Evolutionary conservation across 768 basidiomycete genomes (phyloP).

Genomic region (Chalciporus pseudorubinellus): DNA sequence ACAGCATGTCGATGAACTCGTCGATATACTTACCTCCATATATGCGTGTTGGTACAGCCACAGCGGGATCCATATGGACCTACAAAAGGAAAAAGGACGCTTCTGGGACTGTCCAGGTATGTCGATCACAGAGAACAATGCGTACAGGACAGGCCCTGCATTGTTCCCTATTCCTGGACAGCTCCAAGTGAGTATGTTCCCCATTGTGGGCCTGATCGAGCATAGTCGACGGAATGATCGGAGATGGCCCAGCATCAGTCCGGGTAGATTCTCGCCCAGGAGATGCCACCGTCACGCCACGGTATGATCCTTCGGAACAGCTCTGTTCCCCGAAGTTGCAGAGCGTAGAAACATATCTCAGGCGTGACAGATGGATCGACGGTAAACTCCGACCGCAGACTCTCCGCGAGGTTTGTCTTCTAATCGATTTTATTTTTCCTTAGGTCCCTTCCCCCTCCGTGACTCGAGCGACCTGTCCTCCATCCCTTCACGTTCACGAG

Average conservation of each 20-base stretch:
- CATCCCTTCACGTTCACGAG: background rate
- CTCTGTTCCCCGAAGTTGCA: background rate
- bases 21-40: no score
- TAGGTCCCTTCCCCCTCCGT: conserved; percentile 19
- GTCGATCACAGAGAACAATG: conserved; percentile 16
- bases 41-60: conserved; percentile 31
- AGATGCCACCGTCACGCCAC: background rate
- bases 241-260: background rate
- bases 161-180: conserved; percentile 29
- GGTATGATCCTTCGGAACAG: background rate
- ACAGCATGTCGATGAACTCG: no score
- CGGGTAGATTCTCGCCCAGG: background rate
- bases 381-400: conserved; percentile 30
- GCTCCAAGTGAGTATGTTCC: conserved; percentile 19
- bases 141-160: conserved; percentile 9
- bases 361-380: conserved; percentile 22
- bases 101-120: background rate
- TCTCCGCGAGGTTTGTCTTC: conserved; percentile 31
- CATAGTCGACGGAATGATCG: conserved; percentile 4
- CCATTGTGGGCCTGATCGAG: conserved; percentile 28
- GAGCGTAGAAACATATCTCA: background rate
- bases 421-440: conserved; percentile 27
- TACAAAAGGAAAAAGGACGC: conserved; percentile 31
- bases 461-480: conserved; percentile 2
- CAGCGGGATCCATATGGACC: conserved; percentile 41